Percentiles rank a stretch among this genome's conserved stretches.
Evolutionary conservation across 257 asterid genomes (phyloP).

Genomic region (Agastache rugosa): DNA sequence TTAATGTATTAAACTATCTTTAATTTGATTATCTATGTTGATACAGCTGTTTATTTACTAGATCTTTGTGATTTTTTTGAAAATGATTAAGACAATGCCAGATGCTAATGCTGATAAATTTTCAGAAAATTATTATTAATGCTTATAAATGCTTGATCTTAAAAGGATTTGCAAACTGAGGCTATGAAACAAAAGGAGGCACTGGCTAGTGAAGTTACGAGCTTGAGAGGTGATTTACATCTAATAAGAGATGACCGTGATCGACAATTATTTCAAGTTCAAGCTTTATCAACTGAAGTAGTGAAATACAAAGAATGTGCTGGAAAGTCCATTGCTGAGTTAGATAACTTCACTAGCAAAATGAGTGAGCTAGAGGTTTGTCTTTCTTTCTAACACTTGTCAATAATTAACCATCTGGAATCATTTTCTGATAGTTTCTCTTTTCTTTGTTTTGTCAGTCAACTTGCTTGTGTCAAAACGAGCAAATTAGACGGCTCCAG

Average conservation of each 20-base stretch:
- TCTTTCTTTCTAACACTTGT: background rate
- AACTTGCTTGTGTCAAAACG: conserved; percentile 69
- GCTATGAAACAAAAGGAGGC: conserved; percentile 72
- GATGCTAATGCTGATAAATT: background rate
- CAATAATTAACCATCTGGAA: background rate
- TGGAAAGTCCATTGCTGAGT: conserved; percentile 60
- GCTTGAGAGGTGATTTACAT: conserved; percentile 73
- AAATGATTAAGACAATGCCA: background rate
- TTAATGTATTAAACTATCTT: background rate
- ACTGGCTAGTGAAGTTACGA: conserved; percentile 68
- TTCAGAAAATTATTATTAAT: background rate
- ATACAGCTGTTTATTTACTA: too few relatives aligned
- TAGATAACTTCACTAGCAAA: conserved; percentile 57
- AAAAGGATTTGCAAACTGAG: conserved; percentile 73
- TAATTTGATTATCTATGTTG: too few relatives aligned
- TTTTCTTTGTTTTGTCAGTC: conserved; percentile 50
- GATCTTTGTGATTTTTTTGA: background rate
- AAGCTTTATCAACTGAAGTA: conserved; percentile 60
- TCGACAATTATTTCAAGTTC: conserved; percentile 59
- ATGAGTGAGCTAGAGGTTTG: conserved; percentile 69
- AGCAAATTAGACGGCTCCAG: conserved; percentile 65
- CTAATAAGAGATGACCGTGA: conserved; percentile 90
- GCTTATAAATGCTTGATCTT: conserved; percentile 18
- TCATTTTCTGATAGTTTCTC: conserved; percentile 1
- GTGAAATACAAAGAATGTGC: conserved; percentile 62